Conservation (phyloP, 2,329 filamentous ascomycete species). For the Monilinia laxa region DNA sequence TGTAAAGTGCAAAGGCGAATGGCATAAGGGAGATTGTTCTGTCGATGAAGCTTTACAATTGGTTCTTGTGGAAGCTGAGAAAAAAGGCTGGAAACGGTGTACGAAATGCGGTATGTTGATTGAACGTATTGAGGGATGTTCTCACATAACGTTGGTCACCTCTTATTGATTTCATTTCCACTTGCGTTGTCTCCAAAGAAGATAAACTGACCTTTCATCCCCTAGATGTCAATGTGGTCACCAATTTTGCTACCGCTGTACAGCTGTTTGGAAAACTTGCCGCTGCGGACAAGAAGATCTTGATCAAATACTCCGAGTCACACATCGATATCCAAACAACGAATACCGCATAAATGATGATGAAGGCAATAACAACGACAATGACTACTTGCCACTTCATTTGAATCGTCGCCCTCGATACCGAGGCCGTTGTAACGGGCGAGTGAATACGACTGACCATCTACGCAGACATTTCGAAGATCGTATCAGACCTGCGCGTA, state of each 20-base stretch:
- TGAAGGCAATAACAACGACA: too few relatives aligned
- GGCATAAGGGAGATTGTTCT: slow-evolving; percentile 3
- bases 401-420: too few relatives aligned
- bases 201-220: not conserved
- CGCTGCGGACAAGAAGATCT: not conserved
- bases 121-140: not conserved
- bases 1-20: slow-evolving; percentile 3
- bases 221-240: not conserved
- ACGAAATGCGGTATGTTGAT: not conserved
- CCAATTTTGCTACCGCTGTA: not conserved
- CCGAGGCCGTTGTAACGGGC: too few relatives aligned
- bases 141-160: not conserved
- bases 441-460: too few relatives aligned
- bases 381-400: too few relatives aligned
- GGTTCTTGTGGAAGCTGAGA: not conserved
- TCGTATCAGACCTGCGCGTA: not conserved
- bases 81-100: slow-evolving; percentile 1
- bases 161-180: not conserved
- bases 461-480: not conserved
- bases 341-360: not conserved
- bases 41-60: not conserved
- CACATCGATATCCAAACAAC: not conserved
- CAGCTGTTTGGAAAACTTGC: not conserved
- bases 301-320: not conserved
- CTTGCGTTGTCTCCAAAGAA: too few relatives aligned